Evolutionary conservation across 495 filamentous ascomycete genomes (phyloP).

Genomic region (Neurospora intermedia): DNA sequence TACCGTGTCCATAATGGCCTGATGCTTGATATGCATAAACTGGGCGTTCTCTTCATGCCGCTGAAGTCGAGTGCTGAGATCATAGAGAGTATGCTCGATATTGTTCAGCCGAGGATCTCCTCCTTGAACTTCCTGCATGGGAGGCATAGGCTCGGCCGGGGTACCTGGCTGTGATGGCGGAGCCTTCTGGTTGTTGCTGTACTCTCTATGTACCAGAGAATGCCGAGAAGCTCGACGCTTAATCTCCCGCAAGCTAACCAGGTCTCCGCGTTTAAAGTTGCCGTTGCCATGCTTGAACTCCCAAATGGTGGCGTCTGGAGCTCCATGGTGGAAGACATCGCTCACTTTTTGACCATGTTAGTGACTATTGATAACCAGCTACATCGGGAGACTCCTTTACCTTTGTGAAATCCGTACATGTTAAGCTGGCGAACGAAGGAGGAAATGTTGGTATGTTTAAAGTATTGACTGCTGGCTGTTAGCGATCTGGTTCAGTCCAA

Average conservation of each 20-base stretch:
- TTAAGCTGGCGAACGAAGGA: slow-evolving; percentile 97
- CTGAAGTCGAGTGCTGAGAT: slow-evolving; percentile 62
- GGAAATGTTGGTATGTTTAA: slow-evolving; percentile 98
- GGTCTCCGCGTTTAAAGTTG: slow-evolving; percentile 90
- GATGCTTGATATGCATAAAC: slow-evolving; percentile 67
- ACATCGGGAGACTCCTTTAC: slow-evolving; percentile 34
- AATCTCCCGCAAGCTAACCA: slow-evolving; percentile 87
- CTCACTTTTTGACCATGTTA: slow-evolving; percentile 51
- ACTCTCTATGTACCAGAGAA: slow-evolving; percentile 89
- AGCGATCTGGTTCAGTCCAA: neutral
- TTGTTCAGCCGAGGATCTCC: slow-evolving; percentile 65
- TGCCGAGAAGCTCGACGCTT: slow-evolving; percentile 94
- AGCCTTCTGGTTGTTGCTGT: slow-evolving; percentile 78
- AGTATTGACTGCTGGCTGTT: slow-evolving; percentile 60
- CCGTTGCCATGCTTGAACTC: slow-evolving; percentile 99
- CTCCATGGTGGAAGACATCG: slow-evolving; percentile 95
- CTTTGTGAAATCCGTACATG: slow-evolving; percentile 99
- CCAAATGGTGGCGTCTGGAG: slow-evolving; percentile 92
- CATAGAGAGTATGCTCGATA: slow-evolving; percentile 74
- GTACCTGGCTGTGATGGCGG: slow-evolving; percentile 68
- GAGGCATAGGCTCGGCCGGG: slow-evolving; percentile 64
- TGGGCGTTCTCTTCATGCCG: slow-evolving; percentile 78
- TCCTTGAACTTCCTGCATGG: slow-evolving; percentile 44
- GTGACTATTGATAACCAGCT: neutral
- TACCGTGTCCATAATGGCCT: slow-evolving; percentile 72